These are phyloP conservation scores for Elsinoe australis DNA, from an alignment of 2,329 filamentous ascomycete species.

Conservation along the genomic window DNA sequence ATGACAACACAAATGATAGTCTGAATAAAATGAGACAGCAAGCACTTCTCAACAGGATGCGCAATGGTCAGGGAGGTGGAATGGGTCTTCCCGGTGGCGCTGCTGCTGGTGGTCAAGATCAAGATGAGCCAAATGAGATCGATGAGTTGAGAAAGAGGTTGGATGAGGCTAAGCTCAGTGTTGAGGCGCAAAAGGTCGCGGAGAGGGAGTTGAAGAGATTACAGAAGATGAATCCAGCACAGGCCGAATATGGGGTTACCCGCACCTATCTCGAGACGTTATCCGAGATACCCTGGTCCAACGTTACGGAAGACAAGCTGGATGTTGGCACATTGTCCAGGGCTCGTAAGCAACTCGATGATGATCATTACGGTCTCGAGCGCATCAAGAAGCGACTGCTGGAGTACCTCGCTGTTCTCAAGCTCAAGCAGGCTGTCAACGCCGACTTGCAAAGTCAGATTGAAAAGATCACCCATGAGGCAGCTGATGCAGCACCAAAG, in stretches of 20 bases:
- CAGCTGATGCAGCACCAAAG: conserved; percentile 29
- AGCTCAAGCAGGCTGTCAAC: conserved; percentile 87
- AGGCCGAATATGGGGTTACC: conserved; percentile 91
- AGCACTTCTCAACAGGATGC: conserved; percentile 32
- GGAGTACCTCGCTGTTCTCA: conserved; percentile 92
- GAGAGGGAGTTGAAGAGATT: conserved; percentile 80
- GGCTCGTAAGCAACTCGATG: conserved; percentile 83
- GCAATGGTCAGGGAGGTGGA: conserved; percentile 29
- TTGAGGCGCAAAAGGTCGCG: conserved; percentile 83
- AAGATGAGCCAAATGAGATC: conserved; percentile 80
- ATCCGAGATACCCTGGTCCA: conserved; percentile 87
- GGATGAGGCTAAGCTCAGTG: conserved; percentile 68
- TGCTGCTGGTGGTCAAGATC: conserved; percentile 54
- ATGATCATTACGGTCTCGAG: conserved; percentile 92
- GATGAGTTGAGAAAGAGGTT: conserved; percentile 87
- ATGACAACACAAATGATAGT: conserved; percentile 24
- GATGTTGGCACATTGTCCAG: conserved; percentile 68
- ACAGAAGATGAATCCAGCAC: conserved; percentile 91
- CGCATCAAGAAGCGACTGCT: conserved; percentile 95
- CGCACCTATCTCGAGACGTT: conserved; percentile 90
- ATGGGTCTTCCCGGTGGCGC: conserved; percentile 31
- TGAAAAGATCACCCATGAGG: conserved; percentile 43
- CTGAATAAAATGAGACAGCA: conserved; percentile 39
- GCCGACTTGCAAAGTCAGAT: conserved; percentile 75
- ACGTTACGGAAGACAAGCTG: conserved; percentile 75